These are phyloP conservation scores for Ocimum tenuiflorum DNA, from an alignment of 257 asterid genomes.

Conservation along the genomic window DNA sequence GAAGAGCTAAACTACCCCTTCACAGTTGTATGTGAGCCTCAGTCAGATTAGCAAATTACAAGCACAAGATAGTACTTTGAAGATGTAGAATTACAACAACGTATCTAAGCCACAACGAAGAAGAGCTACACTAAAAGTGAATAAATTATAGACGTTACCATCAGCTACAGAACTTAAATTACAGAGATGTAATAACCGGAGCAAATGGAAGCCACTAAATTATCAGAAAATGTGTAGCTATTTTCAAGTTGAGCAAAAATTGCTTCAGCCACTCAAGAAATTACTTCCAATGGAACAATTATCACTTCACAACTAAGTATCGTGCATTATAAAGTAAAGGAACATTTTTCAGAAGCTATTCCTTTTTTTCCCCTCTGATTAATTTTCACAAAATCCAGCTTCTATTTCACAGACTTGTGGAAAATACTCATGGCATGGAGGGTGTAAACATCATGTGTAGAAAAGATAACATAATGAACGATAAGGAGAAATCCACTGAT, in stretches of 20 bases:
- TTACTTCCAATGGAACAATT: not conserved
- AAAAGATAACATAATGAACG: not conserved
- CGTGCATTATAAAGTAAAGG: not conserved
- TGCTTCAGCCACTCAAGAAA: not conserved
- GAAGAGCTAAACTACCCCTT: too few relatives aligned
- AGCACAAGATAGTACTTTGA: not conserved
- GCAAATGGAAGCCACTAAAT: not conserved
- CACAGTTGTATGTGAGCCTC: too few relatives aligned
- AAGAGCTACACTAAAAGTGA: not conserved
- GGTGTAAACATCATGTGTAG: not conserved
- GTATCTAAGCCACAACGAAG: not conserved
- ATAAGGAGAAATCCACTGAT: not conserved
- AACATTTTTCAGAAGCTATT: not conserved
- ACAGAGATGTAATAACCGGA: not conserved
- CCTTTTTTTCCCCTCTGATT: not conserved
- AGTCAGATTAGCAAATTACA: not conserved
- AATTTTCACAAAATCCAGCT: conserved; percentile 2
- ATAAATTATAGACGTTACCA: not conserved
- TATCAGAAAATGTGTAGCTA: not conserved
- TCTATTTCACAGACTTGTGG: not conserved
- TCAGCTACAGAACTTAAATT: not conserved
- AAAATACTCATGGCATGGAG: not conserved
- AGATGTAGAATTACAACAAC: not conserved
- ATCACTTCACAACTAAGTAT: not conserved
- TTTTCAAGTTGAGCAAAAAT: not conserved